Conservation (phyloP, 2,329 filamentous ascomycete genomes). For the Alternaria ventricosa region DNA sequence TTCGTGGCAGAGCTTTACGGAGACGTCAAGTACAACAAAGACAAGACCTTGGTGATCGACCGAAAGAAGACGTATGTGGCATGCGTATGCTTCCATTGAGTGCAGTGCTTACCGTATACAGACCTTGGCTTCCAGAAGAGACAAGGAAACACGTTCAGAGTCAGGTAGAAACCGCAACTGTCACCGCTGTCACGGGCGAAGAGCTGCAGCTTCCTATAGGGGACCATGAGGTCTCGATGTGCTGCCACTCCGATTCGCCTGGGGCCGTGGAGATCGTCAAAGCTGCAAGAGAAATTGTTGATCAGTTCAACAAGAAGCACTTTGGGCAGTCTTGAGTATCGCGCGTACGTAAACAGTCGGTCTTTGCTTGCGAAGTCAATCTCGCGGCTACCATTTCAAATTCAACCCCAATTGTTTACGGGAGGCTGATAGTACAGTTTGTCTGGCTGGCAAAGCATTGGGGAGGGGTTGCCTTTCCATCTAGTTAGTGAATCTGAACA, state of each 20-base stretch:
- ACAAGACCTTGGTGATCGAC: slow-evolving; percentile 62
- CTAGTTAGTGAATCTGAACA: neutral
- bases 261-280: slow-evolving; percentile 54
- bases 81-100: neutral
- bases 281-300: slow-evolving; percentile 51
- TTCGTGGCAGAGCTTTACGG: slow-evolving; percentile 64
- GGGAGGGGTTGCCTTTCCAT: neutral
- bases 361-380: neutral
- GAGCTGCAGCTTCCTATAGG: slow-evolving; percentile 51
- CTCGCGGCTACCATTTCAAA: no score
- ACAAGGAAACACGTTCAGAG: slow-evolving; percentile 49
- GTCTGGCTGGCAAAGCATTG: neutral
- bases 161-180: slow-evolving; percentile 50
- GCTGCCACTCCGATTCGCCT: slow-evolving; percentile 55
- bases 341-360: neutral
- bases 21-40: slow-evolving; percentile 62
- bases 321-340: slow-evolving; percentile 16
- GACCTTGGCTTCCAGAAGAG: slow-evolving; percentile 53
- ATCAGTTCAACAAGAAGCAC: slow-evolving; percentile 48
- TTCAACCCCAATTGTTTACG: neutral
- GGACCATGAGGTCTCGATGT: slow-evolving; percentile 52
- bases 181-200: slow-evolving; percentile 52
- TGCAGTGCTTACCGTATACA: slow-evolving; percentile 11
- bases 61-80: slow-evolving; percentile 61
- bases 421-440: neutral